Conservation (phyloP, 2,329 filamentous ascomycete genomes). For the Grosmannia serpens region DNA sequence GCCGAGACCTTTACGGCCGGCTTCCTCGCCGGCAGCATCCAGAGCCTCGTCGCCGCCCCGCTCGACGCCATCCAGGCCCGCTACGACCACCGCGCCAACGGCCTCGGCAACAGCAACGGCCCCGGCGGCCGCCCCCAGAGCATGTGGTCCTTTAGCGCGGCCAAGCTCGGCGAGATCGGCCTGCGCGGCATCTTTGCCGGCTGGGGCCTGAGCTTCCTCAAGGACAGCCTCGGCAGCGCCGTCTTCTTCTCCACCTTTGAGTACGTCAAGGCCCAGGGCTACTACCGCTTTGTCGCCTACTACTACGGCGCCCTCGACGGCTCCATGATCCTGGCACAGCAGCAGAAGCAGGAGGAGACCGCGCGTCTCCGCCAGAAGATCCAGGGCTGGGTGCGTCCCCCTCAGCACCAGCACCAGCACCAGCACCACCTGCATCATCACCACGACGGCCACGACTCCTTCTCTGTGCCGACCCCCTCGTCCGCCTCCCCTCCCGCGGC, state of each 20-base stretch:
- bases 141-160: slow-evolving; percentile 61
- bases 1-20: slow-evolving; percentile 57
- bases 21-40: slow-evolving; percentile 54
- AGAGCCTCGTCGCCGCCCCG: slow-evolving; percentile 62
- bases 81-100: slow-evolving; percentile 47
- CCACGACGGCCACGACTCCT: slow-evolving; percentile 3
- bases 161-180: slow-evolving; percentile 61
- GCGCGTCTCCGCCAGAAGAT: slow-evolving; percentile 28
- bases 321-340: slow-evolving; percentile 27
- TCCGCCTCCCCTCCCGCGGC: background rate
- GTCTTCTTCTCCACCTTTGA: slow-evolving; percentile 69
- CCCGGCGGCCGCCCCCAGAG: slow-evolving; percentile 31
- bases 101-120: slow-evolving; percentile 23
- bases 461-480: slow-evolving; percentile 13
- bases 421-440: slow-evolving; percentile 2
- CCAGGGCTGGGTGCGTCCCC: background rate
- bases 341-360: slow-evolving; percentile 24
- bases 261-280: slow-evolving; percentile 61
- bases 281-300: slow-evolving; percentile 59
- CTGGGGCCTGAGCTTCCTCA: slow-evolving; percentile 56
- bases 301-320: slow-evolving; percentile 52
- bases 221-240: slow-evolving; percentile 58
- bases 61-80: slow-evolving; percentile 65
- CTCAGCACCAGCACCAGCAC: background rate
- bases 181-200: slow-evolving; percentile 62